Evolutionary conservation across 441 rosid species (phyloP), one percentile per base, ranked within the genome.

Genomic region (Mallotus repandus): DNA sequence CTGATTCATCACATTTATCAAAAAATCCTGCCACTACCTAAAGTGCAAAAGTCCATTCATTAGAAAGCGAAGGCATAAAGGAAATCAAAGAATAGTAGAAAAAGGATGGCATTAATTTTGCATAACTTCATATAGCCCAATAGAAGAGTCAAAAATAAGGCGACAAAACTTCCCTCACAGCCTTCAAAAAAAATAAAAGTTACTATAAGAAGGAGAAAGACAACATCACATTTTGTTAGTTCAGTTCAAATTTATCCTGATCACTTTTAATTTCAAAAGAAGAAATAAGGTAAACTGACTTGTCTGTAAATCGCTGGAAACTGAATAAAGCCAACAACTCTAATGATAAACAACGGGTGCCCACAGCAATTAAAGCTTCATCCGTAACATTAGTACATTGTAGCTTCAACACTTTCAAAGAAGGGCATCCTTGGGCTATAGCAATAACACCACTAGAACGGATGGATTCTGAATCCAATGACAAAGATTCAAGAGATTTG

Each of bases 391-490:
- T 84, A 72, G 82, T 76, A 72, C 97, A 92, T 45, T 90, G 97
- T 66, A 94, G 88, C 86, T 88, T 94, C 84, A 94, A 82, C 73
- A 77, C 81, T 82, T 81, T 92, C 79, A 94, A 78, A 71, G 60
- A 81, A 71, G 82, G 84, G 73, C 97, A 92, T 76, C 97, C 98
- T 76, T 73, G 85, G 71, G 93, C 95, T 61, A 92, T 86, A 18
- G 91, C 88, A 59, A 90, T 80, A 52, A 94, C 70, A 78, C 98
- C 98, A 69, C 78, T 79, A 75, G 88, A 85, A 72, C 82, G 87
- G 74, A 94, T 85, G 73, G 80, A 80, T 76, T 92, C 98, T 2
- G 97, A 94, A 88, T 94, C 97, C 82, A 94, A 57, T 60, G 86
- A 86, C 79, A 94, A 72, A 22, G 74, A 79, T 81, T 89, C 92